Evolutionary conservation across 306 rosid species (phyloP).

Genomic region (Myrica gale): DNA sequence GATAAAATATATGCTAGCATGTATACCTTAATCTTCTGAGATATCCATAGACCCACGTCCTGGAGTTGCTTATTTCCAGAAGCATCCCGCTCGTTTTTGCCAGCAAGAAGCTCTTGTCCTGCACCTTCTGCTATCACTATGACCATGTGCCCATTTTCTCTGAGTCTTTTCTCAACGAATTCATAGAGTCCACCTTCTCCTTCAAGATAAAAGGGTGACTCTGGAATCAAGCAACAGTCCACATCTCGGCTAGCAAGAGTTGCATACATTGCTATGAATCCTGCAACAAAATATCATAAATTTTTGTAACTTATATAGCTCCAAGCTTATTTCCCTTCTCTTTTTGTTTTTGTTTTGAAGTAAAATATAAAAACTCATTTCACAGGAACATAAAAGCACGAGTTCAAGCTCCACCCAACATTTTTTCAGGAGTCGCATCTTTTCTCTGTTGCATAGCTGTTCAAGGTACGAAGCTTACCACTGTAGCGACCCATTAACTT

Average conservation of each 20-base stretch:
- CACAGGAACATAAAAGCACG: background rate
- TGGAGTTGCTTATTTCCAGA: constrained; percentile 46
- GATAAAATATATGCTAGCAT: background rate
- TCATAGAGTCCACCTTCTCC: constrained; percentile 63
- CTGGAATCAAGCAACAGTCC: constrained; percentile 67
- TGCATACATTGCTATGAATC: constrained; percentile 67
- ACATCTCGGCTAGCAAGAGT: constrained; percentile 75
- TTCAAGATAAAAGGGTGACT: constrained; percentile 64
- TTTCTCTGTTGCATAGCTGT: background rate
- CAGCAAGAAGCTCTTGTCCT: constrained; percentile 52
- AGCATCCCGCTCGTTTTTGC: constrained; percentile 37
- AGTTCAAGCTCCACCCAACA: background rate
- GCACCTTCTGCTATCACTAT: constrained; percentile 74
- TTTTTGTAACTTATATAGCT: background rate
- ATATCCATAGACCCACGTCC: constrained; percentile 62
- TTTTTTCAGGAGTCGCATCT: background rate
- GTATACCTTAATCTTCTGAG: constrained; percentile 58
- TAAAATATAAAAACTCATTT: too few species aligned
- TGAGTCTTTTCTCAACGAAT: constrained; percentile 49
- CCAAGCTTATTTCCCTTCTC: too few species aligned
- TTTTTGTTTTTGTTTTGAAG: too few species aligned
- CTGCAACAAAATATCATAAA: constrained; percentile 29
- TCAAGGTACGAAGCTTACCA: constrained; percentile 44
- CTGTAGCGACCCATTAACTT: constrained; percentile 74
- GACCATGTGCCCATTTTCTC: constrained; percentile 72